Base-by-base conservation (phyloP, 2,329 filamentous ascomycete species). In the Calonectria henricotiae region DNA sequence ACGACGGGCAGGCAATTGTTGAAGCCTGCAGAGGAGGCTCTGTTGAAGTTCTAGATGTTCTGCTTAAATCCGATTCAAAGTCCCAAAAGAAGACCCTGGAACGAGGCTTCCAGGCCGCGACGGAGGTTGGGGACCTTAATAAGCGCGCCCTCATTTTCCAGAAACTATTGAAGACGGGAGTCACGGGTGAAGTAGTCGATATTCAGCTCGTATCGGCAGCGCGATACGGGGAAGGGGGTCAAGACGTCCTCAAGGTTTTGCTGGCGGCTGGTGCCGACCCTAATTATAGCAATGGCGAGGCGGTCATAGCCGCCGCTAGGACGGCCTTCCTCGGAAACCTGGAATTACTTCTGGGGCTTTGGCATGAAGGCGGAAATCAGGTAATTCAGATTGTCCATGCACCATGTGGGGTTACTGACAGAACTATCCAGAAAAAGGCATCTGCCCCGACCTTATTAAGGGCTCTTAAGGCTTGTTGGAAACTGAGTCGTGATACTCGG, bases 101-200 rank as follows among this genome's bases (percentile, higher is more conserved):
- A 35, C 83, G 84, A 44, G 88, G 86, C 0, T 90, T 90, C 51
- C 86, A 89, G 70, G 88, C 87, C 2, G 87, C 88, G 0, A 89
- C 86, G 0, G 85, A 88, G 63, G 82, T 89, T 1, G 79, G 84
- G 1, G 86, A 89, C 68, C 77, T 90, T 5, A 82, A 82, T 63
- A 85, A 83, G 44, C 82, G 88, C 2, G 85, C 85, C 0, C 82
- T 83, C 25, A 81, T 90, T 2, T 88, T 90, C 51, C 82, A 85
- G 62, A 77, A 87, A 2, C 81, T 91, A 1, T 77, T 91, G 0
- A 80, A 85, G 12, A 83, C 83, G 39, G 88, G 88, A 0, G 85
- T 89, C 1, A 78, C 78, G 0, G 87, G 88, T 1, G 86, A 89
- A 12, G 82, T 85, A 0, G 82, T 90, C 0, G 85, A 89, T 62